Conservation (phyloP, 805 yeast genomes). For the Wickerhamiella australiensis region DNA sequence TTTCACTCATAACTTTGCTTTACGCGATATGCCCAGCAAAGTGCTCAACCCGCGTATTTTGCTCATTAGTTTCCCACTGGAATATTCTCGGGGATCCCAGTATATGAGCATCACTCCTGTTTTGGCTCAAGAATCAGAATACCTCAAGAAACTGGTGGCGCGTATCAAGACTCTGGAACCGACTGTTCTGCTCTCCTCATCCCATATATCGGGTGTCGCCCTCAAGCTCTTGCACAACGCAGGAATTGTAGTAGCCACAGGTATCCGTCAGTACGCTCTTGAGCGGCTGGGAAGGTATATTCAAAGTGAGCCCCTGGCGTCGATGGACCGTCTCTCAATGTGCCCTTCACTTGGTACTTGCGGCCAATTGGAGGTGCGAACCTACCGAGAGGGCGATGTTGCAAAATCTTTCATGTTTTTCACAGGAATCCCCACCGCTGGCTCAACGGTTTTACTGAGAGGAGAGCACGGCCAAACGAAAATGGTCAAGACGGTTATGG, state of each 20-base stretch:
- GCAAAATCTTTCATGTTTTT: slow-evolving; percentile 64
- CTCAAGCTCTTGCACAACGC: slow-evolving; percentile 56
- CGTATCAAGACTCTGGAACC: slow-evolving; percentile 69
- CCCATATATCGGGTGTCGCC: slow-evolving; percentile 74
- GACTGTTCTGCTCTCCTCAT: slow-evolving; percentile 63
- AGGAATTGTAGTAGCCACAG: slow-evolving; percentile 68
- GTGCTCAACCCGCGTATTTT: slow-evolving; percentile 63
- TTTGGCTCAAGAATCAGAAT: slow-evolving; percentile 77
- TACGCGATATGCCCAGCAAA: slow-evolving; percentile 59
- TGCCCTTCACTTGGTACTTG: slow-evolving; percentile 67
- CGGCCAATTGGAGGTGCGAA: slow-evolving; percentile 54
- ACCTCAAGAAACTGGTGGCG: slow-evolving; percentile 65
- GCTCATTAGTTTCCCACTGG: slow-evolving; percentile 78
- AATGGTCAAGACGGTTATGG: slow-evolving; percentile 64
- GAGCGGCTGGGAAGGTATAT: slow-evolving; percentile 68
- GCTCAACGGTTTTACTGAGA: slow-evolving; percentile 76
- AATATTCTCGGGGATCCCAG: slow-evolving; percentile 63
- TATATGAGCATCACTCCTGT: slow-evolving; percentile 75
- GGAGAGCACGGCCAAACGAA: slow-evolving; percentile 51
- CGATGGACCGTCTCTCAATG: slow-evolving; percentile 73
- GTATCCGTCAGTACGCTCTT: slow-evolving; percentile 70
- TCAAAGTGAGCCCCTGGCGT: slow-evolving; percentile 70
- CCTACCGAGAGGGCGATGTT: slow-evolving; percentile 42
- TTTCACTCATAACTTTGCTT: slow-evolving; percentile 72
- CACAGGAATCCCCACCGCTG: slow-evolving; percentile 63